Evolutionary conservation across 192 early-diverging fungal species (phyloP).

Genomic region (Podila epigama): DNA sequence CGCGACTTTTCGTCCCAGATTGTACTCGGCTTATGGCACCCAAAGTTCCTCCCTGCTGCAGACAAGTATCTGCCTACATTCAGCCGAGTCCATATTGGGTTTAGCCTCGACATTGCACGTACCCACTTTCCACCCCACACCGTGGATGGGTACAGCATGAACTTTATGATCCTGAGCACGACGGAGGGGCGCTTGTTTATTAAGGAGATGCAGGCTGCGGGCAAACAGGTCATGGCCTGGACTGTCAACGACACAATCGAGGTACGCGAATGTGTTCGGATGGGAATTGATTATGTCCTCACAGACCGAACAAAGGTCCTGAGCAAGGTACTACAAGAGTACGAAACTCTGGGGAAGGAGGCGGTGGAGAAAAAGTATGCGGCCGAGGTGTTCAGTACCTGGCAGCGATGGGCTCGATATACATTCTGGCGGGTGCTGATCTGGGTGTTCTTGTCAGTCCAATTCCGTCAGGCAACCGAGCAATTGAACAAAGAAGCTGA

Average conservation of each 20-base stretch:
- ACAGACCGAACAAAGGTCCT: conserved; percentile 53
- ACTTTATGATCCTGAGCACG: conserved; percentile 47
- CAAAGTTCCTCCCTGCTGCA: conserved; percentile 55
- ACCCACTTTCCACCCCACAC: conserved; percentile 46
- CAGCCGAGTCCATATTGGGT: conserved; percentile 58
- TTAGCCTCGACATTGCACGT: conserved; percentile 52
- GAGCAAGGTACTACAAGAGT: conserved; percentile 27
- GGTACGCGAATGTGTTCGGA: conserved; percentile 50
- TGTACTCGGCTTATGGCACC: conserved; percentile 62
- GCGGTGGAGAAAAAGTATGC: conserved; percentile 33
- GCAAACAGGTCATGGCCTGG: conserved; percentile 59
- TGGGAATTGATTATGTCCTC: conserved; percentile 59
- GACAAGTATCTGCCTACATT: conserved; percentile 51
- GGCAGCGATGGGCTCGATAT: conserved; percentile 33
- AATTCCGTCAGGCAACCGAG: conserved; percentile 30
- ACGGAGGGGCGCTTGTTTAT: conserved; percentile 54
- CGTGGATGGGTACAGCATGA: conserved; percentile 54
- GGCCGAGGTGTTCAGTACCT: conserved; percentile 31
- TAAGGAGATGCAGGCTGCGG: conserved; percentile 54
- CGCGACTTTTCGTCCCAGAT: conserved; percentile 55
- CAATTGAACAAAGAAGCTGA: conserved; percentile 5
- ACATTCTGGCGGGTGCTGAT: conserved; percentile 33
- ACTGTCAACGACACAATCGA: conserved; percentile 54
- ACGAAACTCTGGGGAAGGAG: conserved; percentile 19
- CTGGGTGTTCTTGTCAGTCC: conserved; percentile 21